A percentile compares a stretch with the other conserved stretches of the same genome.
These are phyloP conservation scores for Exophiala sideris DNA, from an alignment of 2,329 filamentous ascomycete species.

Conservation along the genomic window DNA sequence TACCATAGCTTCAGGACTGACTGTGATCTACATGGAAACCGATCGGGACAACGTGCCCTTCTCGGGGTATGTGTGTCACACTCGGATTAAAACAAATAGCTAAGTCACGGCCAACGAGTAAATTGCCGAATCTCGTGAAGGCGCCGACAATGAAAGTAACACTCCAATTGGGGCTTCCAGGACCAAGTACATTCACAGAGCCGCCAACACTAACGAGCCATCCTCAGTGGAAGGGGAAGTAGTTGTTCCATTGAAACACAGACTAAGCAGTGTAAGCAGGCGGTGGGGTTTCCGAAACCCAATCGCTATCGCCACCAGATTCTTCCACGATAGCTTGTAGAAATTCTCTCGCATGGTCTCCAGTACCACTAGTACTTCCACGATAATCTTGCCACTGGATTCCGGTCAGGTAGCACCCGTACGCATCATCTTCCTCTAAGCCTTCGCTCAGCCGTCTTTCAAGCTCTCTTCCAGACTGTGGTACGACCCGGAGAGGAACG, in stretches of 20 bases:
- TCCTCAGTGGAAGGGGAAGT: no score
- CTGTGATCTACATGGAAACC: no score
- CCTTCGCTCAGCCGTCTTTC: conserved; percentile 1
- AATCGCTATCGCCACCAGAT: background rate
- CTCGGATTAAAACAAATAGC: no score
- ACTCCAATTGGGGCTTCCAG: no score
- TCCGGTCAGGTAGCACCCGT: background rate
- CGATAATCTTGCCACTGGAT: background rate
- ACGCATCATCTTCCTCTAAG: background rate
- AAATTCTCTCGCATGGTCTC: background rate
- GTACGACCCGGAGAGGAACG: background rate
- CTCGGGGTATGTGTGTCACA: no score
- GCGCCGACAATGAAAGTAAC: no score
- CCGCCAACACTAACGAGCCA: no score
- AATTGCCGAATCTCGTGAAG: no score
- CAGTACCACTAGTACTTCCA: background rate
- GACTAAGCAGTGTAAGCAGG: conserved; percentile 3
- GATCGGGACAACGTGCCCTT: no score
- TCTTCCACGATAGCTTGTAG: background rate
- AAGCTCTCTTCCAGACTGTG: background rate
- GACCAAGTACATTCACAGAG: no score
- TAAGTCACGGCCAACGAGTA: no score
- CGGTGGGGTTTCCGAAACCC: background rate
- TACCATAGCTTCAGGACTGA: no score
- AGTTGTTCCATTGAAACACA: background rate